These are phyloP conservation scores for Musa schizocarpa DNA, from an alignment of 176 grass and related monocot genomes.

Conservation along the genomic window DNA sequence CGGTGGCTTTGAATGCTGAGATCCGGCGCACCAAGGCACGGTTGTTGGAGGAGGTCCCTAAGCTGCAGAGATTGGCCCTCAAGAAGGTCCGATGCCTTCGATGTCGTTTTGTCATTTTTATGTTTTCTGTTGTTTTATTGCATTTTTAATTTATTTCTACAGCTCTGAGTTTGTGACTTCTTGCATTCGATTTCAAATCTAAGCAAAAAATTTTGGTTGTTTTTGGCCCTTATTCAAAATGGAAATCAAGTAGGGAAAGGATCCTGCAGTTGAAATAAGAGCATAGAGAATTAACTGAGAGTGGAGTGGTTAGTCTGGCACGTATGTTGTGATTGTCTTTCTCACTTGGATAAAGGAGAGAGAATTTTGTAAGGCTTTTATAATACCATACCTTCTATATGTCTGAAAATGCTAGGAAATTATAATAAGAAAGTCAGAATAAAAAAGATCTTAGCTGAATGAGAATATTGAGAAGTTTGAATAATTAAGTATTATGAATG, in stretches of 20 bases:
- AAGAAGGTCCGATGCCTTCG: slow-evolving; percentile 49
- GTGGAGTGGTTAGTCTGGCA: background rate
- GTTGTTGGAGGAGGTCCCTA: slow-evolving; percentile 85
- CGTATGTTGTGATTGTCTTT: background rate
- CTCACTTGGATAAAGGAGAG: background rate
- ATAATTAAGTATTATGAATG: too few species aligned
- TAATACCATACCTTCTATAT: too few species aligned
- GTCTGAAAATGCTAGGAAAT: too few species aligned
- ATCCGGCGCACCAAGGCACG: slow-evolving; percentile 81
- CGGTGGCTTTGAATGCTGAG: slow-evolving; percentile 81
- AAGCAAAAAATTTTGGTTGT: too few species aligned
- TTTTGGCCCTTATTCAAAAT: background rate
- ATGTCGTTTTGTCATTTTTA: slow-evolving; percentile 1
- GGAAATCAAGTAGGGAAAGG: background rate
- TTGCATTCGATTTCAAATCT: too few species aligned
- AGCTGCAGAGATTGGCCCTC: slow-evolving; percentile 78
- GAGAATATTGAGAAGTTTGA: too few species aligned
- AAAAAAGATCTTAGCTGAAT: too few species aligned
- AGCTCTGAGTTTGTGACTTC: too few species aligned
- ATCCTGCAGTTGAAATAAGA: background rate
- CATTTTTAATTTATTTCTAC: background rate
- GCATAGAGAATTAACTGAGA: background rate
- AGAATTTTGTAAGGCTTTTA: background rate
- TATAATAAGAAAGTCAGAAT: too few species aligned
- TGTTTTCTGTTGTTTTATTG: background rate